phyloP scores from a whole-genome alignment of 768 basidiomycete species.

The Nidularia sp. region DNA sequence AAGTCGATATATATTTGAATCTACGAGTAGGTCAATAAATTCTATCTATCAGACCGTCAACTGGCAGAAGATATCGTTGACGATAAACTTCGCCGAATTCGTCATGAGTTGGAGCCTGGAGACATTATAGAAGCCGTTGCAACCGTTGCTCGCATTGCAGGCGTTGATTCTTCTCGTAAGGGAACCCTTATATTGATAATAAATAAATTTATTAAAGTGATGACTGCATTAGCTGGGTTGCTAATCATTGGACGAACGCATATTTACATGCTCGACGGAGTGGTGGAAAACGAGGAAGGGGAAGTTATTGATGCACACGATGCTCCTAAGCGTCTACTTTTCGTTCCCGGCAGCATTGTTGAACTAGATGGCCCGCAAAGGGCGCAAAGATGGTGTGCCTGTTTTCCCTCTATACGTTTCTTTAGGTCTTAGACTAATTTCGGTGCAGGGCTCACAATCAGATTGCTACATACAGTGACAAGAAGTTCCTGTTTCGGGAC shows the following conservation, averaged over 20 bases:
- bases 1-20: neutral
- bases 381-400: slow-evolving; percentile 74
- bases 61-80: slow-evolving; percentile 78
- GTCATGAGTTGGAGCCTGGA: slow-evolving; percentile 83
- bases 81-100: slow-evolving; percentile 83
- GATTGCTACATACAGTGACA: slow-evolving; percentile 72
- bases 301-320: slow-evolving; percentile 87
- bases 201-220: no score
- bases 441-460: slow-evolving; percentile 69
- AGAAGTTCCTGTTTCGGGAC: slow-evolving; percentile 86
- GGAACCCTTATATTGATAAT: slow-evolving; percentile 5
- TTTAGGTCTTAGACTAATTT: slow-evolving; percentile 1
- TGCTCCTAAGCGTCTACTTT: slow-evolving; percentile 76
- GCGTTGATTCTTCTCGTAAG: slow-evolving; percentile 90
- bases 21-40: neutral
- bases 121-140: slow-evolving; percentile 85
- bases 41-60: slow-evolving; percentile 38
- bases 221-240: slow-evolving; percentile 60
- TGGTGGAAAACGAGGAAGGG: slow-evolving; percentile 82
- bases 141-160: slow-evolving; percentile 84
- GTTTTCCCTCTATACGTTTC: neutral
- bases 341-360: slow-evolving; percentile 80
- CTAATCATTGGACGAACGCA: slow-evolving; percentile 84
- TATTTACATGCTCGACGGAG: slow-evolving; percentile 86
- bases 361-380: slow-evolving; percentile 77